These are phyloP conservation scores for Leptographium galeiforme DNA, from an alignment of 2,329 filamentous ascomycete species.

Conservation along the genomic window DNA sequence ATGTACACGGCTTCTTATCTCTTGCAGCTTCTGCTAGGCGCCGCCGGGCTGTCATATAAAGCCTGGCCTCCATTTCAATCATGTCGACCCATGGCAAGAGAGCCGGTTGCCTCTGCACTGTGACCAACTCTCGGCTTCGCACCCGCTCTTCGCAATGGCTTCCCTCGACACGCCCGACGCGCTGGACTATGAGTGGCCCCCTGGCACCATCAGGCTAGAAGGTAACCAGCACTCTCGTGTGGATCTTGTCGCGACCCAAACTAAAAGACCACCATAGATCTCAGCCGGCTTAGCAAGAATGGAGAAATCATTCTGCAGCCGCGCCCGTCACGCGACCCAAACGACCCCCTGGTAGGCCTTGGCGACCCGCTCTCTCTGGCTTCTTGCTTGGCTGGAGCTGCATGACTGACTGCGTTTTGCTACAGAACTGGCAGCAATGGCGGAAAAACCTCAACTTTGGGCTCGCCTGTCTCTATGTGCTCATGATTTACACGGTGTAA, in stretches of 20 bases:
- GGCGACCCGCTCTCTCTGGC: too few species aligned
- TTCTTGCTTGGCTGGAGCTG: too few species aligned
- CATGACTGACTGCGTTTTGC: too few species aligned
- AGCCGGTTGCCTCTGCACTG: not conserved
- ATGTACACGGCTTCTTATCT: not conserved
- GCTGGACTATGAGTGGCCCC: not conserved
- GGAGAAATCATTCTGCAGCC: not conserved
- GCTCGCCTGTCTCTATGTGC: constrained; percentile 36
- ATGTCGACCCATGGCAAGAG: not conserved
- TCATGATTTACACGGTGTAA: constrained; percentile 24
- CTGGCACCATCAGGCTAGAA: not conserved
- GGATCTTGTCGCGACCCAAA: too few species aligned
- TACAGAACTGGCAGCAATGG: constrained; percentile 29
- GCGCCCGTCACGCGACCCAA: not conserved
- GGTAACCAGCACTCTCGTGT: not conserved
- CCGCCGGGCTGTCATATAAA: not conserved
- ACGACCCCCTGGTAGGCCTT: not conserved
- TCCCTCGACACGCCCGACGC: not conserved
- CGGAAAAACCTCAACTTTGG: constrained; percentile 35
- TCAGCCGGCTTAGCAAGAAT: not conserved
- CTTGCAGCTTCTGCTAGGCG: not conserved
- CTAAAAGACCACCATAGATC: not conserved
- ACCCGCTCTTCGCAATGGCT: not conserved
- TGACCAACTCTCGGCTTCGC: not conserved
- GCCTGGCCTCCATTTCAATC: not conserved